Evolutionary conservation across 345 rosid species (phyloP), one percentile per base, ranked within the genome.

Genomic region (Reutealis trisperma): DNA sequence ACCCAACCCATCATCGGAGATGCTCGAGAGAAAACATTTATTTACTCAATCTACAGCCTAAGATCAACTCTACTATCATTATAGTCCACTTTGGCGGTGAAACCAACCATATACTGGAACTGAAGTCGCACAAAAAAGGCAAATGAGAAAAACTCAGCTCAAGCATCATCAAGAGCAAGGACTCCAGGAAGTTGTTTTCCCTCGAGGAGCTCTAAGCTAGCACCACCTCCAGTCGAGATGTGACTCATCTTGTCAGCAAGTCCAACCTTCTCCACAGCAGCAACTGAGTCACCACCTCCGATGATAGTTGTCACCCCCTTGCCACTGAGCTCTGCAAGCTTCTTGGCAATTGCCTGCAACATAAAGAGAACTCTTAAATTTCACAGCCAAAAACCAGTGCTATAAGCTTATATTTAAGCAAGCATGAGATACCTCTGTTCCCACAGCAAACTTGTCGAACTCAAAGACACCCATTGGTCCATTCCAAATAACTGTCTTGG

Each of bases 401-500:
- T 30, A 6, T 22, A 69, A 62, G n/a, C 54, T 44, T 22, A 11
- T 0, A 9, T 77, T 34, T 58, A 54, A 4, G 5, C 15, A 2
- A 30, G 67, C 9, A 37, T 8, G 9, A 45, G 80, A 52, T 85
- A 94, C 98, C 88, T 88, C 96, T 32, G 98, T 94, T 82, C 98
- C 98, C 6, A 66, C 86, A 1, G 98, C 98, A 77, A 94, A 94
- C 84, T 92, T 92, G 2, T 94, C 94, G 5, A 94, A 88, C 87
- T 94, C 98, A 51, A 94, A 92, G 60, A 94, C 98, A 68, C 98
- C 97, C 98, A 92, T 92, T 3, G 98, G 98, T 85, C 98, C 98
- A 80, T 94, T 94, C 98, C 98, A 94, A 47, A 94, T 94, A 32
- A 94, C 68, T 47, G 98, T 90, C 73, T 94, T 85, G 63, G 97